Conservation (phyloP, 306 rosid species). For the Cajanus cajan region DNA sequence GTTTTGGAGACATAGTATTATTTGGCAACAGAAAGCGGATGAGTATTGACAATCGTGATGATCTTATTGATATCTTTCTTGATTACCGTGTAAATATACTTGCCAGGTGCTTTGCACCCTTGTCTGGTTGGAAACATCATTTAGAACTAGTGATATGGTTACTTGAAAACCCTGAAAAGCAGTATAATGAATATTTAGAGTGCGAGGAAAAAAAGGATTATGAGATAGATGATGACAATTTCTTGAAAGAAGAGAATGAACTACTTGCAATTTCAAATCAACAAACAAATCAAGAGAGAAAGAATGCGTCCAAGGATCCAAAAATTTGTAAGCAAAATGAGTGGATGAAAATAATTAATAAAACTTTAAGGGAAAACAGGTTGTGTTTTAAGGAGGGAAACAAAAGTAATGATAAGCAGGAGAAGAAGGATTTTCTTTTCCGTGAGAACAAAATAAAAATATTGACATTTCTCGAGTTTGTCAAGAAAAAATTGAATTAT, state of each 20-base stretch:
- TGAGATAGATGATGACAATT: conserved; percentile 13
- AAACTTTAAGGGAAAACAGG: conserved; percentile 36
- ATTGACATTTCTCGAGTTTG: conserved; percentile 30
- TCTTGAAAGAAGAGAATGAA: conserved; percentile 32
- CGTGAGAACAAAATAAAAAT: not conserved
- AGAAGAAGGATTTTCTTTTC: conserved; percentile 21
- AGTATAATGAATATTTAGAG: conserved; percentile 25
- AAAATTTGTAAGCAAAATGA: conserved; percentile 30
- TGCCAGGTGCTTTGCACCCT: conserved; percentile 44
- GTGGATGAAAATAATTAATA: conserved; percentile 33
- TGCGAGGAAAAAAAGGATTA: conserved; percentile 24
- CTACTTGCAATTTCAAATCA: conserved; percentile 13
- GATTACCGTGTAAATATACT: conserved; percentile 37
- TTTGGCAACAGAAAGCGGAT: conserved; percentile 38
- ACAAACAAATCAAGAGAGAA: conserved; percentile 18
- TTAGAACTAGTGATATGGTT: conserved; percentile 30
- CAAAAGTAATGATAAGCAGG: conserved; percentile 23
- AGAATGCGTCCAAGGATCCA: conserved; percentile 4
- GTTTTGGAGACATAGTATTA: conserved; percentile 46
- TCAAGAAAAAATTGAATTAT: conserved; percentile 28
- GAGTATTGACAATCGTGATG: conserved; percentile 31
- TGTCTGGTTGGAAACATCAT: conserved; percentile 47
- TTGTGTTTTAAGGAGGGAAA: conserved; percentile 25
- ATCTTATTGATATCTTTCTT: conserved; percentile 43
- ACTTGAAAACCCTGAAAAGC: conserved; percentile 40